A percentile compares a stretch with the other conserved stretches of the same genome.
Conservation (phyloP, 2,329 filamentous ascomycete genomes). For the Pyrenochaeta sp. region DNA sequence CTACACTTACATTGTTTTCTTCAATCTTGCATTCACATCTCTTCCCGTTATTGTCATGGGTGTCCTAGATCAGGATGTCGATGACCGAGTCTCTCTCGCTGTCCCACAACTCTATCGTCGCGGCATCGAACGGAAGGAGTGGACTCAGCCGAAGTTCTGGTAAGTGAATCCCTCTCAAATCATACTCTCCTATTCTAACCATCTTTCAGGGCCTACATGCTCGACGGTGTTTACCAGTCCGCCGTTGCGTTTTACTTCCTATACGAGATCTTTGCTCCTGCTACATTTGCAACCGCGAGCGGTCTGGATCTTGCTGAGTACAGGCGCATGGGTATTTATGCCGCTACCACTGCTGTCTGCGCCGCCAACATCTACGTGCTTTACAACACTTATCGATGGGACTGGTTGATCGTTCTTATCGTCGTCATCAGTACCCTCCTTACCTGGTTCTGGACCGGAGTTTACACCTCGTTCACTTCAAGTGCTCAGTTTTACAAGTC, state of each 20-base stretch:
- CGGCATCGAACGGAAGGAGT: slow-evolving; percentile 94
- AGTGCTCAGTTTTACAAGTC: slow-evolving; percentile 77
- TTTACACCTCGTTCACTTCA: slow-evolving; percentile 73
- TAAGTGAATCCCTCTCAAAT: slow-evolving; percentile 57
- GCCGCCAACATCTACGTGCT: slow-evolving; percentile 94
- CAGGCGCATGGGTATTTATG: slow-evolving; percentile 84
- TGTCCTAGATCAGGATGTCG: slow-evolving; percentile 95
- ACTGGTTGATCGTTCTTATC: slow-evolving; percentile 91
- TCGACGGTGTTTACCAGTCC: slow-evolving; percentile 93
- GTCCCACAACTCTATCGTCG: slow-evolving; percentile 95
- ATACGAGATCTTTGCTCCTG: slow-evolving; percentile 77
- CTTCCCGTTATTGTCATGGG: slow-evolving; percentile 95
- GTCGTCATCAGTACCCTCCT: slow-evolving; percentile 83
- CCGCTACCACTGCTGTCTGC: slow-evolving; percentile 83
- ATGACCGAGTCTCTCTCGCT: slow-evolving; percentile 89
- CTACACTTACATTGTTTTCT: slow-evolving; percentile 95
- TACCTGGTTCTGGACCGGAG: slow-evolving; percentile 94
- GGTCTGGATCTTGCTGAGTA: slow-evolving; percentile 82
- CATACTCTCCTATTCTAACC: slow-evolving; percentile 20
- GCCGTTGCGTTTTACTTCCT: slow-evolving; percentile 93
- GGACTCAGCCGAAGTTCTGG: slow-evolving; percentile 98
- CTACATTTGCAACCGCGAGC: slow-evolving; percentile 73
- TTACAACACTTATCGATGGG: slow-evolving; percentile 97
- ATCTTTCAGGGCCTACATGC: slow-evolving; percentile 75
- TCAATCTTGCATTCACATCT: slow-evolving; percentile 97